These are phyloP conservation scores for Viola odorata DNA, from an alignment of 345 rosid species.

Conservation along the genomic window DNA sequence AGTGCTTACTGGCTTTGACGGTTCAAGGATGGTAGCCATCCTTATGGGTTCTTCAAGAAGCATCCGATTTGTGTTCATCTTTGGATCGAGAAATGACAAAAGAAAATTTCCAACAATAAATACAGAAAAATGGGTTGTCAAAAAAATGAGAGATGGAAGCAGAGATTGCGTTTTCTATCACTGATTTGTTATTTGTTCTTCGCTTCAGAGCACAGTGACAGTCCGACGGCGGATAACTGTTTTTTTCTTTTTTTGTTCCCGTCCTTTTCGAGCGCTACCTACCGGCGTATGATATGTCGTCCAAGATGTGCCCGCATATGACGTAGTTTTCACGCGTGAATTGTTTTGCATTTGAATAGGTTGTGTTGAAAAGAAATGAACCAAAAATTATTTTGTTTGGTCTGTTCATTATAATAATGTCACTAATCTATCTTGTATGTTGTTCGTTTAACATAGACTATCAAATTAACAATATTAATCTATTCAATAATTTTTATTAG, in stretches of 20 bases:
- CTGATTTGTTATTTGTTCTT: not conserved
- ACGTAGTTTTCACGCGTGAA: too few species aligned
- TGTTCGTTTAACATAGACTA: too few species aligned
- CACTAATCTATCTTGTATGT: too few species aligned
- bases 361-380: too few species aligned
- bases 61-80: constrained; percentile 38
- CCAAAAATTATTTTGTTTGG: too few species aligned
- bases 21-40: constrained; percentile 66
- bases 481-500: too few species aligned
- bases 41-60: constrained; percentile 57
- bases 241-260: not conserved
- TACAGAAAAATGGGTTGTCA: not conserved
- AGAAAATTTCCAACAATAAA: not conserved
- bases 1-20: constrained; percentile 46
- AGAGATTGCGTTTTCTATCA: not conserved
- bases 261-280: too few species aligned
- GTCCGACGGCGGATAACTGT: not conserved
- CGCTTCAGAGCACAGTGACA: not conserved
- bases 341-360: too few species aligned
- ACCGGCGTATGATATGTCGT: too few species aligned
- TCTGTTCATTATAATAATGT: too few species aligned
- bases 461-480: too few species aligned
- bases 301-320: too few species aligned
- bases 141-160: not conserved
- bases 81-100: not conserved